Conservation (phyloP, 192 early-diverging fungal genomes). For the Dispira parvispora region DNA sequence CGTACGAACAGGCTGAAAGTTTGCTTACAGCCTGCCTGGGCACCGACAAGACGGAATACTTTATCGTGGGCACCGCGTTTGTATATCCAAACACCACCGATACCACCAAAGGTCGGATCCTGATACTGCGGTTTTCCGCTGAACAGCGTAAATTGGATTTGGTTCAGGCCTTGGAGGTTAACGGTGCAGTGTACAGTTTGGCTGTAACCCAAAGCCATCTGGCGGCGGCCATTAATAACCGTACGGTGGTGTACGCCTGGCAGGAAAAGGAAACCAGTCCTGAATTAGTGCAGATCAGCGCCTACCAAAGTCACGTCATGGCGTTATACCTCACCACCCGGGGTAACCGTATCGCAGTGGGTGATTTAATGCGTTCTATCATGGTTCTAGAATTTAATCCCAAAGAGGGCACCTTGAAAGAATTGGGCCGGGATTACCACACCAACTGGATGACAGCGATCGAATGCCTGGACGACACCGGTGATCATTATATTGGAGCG, state of each 20-base stretch:
- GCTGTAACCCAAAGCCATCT: not conserved
- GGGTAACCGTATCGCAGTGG: constrained; percentile 6
- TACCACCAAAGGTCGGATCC: constrained; percentile 49
- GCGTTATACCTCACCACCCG: not conserved
- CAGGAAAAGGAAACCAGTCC: constrained; percentile 28
- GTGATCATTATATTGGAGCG: constrained; percentile 36
- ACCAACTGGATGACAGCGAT: constrained; percentile 47
- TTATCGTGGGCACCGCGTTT: constrained; percentile 61
- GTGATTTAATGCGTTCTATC: constrained; percentile 12
- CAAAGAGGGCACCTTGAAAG: constrained; percentile 23
- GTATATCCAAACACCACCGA: constrained; percentile 38
- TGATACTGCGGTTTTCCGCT: constrained; percentile 40
- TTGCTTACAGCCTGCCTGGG: not conserved
- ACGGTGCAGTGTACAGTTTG: constrained; percentile 45
- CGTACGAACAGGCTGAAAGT: constrained; percentile 9
- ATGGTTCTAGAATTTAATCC: constrained; percentile 20
- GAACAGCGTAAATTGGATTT: constrained; percentile 29
- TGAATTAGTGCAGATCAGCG: not conserved
- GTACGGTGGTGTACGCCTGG: constrained; percentile 14
- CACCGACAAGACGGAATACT: constrained; percentile 26
- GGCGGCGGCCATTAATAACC: constrained; percentile 8
- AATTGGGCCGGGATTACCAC: constrained; percentile 41
- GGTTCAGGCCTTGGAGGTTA: constrained; percentile 25
- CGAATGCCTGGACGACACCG: constrained; percentile 31
- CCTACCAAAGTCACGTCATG: constrained; percentile 2